Percentiles rank a stretch among this genome's conserved stretches.
Evolutionary conservation across 192 early-diverging fungal species (phyloP).

Genomic region (Backusella circina): DNA sequence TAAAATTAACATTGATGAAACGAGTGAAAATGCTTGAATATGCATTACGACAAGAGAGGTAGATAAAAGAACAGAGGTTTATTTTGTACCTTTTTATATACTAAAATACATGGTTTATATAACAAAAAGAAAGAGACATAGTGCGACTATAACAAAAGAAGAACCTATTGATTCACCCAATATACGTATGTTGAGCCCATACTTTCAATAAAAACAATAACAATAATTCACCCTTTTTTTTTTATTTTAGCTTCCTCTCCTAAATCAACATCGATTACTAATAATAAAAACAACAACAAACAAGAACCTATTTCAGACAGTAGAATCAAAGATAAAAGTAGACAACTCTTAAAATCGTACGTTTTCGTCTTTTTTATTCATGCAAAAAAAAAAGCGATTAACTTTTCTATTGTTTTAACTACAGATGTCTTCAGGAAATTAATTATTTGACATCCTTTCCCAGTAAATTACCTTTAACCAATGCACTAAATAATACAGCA

Average conservation of each 20-base stretch:
- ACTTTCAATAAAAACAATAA: neutral
- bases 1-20: slow-evolving; percentile 69
- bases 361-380: slow-evolving; percentile 4
- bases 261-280: neutral
- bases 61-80: too few relatives aligned
- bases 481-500: neutral
- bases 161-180: slow-evolving; percentile 24
- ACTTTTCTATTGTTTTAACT: neutral
- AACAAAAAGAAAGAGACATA: slow-evolving; percentile 20
- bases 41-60: slow-evolving; percentile 76
- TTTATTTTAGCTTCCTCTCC: slow-evolving; percentile 8
- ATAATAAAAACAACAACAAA: neutral
- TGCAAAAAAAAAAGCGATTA: neutral
- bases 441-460: slow-evolving; percentile 49
- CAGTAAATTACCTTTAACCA: slow-evolving; percentile 29
- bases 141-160: neutral
- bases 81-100: neutral
- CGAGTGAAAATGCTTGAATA: slow-evolving; percentile 87
- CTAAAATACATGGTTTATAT: neutral
- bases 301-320: slow-evolving; percentile 28
- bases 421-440: slow-evolving; percentile 58
- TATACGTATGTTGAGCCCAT: slow-evolving; percentile 18
- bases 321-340: slow-evolving; percentile 59
- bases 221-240: neutral
- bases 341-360: slow-evolving; percentile 73